Conservation (phyloP, 2,329 filamentous ascomycete genomes). For the Aspergillus costaricaensis region DNA sequence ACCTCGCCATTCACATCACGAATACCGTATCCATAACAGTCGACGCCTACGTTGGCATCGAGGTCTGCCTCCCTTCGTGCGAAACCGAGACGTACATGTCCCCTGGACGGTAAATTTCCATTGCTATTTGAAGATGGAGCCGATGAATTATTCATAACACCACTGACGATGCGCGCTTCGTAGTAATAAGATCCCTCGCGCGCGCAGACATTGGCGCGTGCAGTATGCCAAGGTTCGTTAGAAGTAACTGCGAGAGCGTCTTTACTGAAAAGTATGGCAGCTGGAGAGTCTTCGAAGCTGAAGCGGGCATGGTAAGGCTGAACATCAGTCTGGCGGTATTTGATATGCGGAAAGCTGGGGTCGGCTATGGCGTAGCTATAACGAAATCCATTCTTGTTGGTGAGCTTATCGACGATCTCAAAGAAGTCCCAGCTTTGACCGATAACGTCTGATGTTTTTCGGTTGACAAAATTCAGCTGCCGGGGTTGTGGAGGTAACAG, state of each 20-base stretch:
- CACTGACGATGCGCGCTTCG: constrained; percentile 85
- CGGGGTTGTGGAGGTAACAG: constrained; percentile 41
- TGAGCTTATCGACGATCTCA: constrained; percentile 53
- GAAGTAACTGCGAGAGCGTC: constrained; percentile 78
- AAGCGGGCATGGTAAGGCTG: constrained; percentile 81
- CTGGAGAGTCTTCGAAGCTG: constrained; percentile 88
- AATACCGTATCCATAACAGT: constrained; percentile 93
- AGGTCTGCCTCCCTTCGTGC: constrained; percentile 49
- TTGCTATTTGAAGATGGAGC: constrained; percentile 23
- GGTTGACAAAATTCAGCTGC: constrained; percentile 41
- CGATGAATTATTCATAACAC: constrained; percentile 45
- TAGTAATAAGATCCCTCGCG: constrained; percentile 91
- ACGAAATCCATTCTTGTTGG: constrained; percentile 73
- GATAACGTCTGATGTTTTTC: constrained; percentile 38
- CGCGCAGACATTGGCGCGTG: constrained; percentile 84
- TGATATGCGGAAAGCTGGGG: constrained; percentile 82
- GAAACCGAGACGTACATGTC: constrained; percentile 53
- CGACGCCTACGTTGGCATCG: constrained; percentile 70
- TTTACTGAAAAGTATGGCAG: constrained; percentile 79
- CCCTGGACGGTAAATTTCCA: constrained; percentile 32
- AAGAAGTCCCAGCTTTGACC: constrained; percentile 45
- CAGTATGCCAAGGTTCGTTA: constrained; percentile 89
- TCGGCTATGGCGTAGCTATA: constrained; percentile 92
- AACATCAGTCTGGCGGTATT: constrained; percentile 85
- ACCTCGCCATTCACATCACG: constrained; percentile 89